Percentiles rank a stretch among this genome's conserved stretches.
Conservation (phyloP, 2,329 filamentous ascomycete genomes). For the Tricladium varicosporioides region DNA sequence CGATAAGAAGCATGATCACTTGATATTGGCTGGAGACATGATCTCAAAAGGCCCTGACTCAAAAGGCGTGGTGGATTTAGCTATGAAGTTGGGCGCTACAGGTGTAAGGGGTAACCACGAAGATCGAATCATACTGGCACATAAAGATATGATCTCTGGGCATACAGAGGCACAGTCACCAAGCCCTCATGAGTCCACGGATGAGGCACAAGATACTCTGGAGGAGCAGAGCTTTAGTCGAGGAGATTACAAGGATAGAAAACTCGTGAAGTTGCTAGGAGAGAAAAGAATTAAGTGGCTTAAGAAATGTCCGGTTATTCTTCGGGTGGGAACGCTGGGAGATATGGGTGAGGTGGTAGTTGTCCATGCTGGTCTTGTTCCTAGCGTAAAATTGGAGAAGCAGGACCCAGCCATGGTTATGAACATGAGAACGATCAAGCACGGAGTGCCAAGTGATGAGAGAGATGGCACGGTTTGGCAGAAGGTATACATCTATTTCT, state of each 20-base stretch:
- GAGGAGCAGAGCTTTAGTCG: constrained; percentile 28
- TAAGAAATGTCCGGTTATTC: constrained; percentile 70
- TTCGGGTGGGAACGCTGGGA: constrained; percentile 64
- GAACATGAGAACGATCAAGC: constrained; percentile 73
- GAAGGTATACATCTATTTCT: constrained; percentile 26
- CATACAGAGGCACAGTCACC: constrained; percentile 31
- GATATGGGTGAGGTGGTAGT: constrained; percentile 64
- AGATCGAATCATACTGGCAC: constrained; percentile 73
- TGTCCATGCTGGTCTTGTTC: constrained; percentile 84
- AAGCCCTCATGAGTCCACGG: constrained; percentile 29
- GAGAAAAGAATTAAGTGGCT: constrained; percentile 67
- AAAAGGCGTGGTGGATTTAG: constrained; percentile 65
- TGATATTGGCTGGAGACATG: constrained; percentile 76
- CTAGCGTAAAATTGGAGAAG: constrained; percentile 64
- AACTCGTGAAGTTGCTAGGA: constrained; percentile 27
- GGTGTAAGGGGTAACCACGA: constrained; percentile 93
- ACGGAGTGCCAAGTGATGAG: constrained; percentile 30
- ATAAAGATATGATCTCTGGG: constrained; percentile 39
- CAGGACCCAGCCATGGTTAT: constrained; percentile 81
- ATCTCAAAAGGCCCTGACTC: constrained; percentile 87
- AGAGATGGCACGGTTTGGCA: constrained; percentile 29
- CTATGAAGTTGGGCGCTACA: constrained; percentile 70
- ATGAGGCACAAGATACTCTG: constrained; percentile 24
- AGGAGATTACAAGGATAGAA: constrained; percentile 31
- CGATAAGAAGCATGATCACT: constrained; percentile 62